Evolutionary conservation across 352 stramenopile genomes (phyloP), one percentile per base, ranked within the genome.

Genomic region (Phytophthora idaei): DNA sequence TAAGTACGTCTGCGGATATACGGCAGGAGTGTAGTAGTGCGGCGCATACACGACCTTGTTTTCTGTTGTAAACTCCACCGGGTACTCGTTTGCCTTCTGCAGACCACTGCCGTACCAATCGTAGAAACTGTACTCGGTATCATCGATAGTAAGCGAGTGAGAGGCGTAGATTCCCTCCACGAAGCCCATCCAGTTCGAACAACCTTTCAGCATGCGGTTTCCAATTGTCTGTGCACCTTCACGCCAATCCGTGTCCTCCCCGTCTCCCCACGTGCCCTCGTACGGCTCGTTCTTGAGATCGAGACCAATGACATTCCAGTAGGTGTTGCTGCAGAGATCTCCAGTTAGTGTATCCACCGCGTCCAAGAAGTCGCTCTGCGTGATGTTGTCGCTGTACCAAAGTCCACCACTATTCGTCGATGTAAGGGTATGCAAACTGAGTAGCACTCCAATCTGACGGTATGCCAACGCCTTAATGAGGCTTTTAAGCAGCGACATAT

Each of bases 241-340:
- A 11, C 57, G 59, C 46, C 85, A 88, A 36, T 90, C 80, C 2
- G 64, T 76, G 9, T 64, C 61, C 7, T 63, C 42, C 15, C 67
- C 75, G 25, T 85, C 74, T 4, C 80, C 79, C 83, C 79, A 92
- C 34, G 80, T 89, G 9, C 64, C 79, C 10, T 76, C 37, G 12
- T 60, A 72, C 21, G 77, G 69, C 29, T 90, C 80, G 55, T 88
- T 93, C 70, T 89, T 88, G 34, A 93, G 63, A 52, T 91, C 81
- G 28, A 94, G 67, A 14, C 82, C 83, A 9, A 94, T 81, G 44
- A 94, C 64, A 64, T 92, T 92, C 80, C 82, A 94, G 69, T 90
- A 94, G 41, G 79, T 73, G 10, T 77, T 66, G 4, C 61, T 80
- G 64, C 85, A 92, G 21, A 92, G 49, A 5, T 61, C 69, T 3